Percentiles rank a stretch among this genome's conserved stretches.
Conservation (phyloP, 176 grass and related monocot species). For the Otatea glauca region DNA sequence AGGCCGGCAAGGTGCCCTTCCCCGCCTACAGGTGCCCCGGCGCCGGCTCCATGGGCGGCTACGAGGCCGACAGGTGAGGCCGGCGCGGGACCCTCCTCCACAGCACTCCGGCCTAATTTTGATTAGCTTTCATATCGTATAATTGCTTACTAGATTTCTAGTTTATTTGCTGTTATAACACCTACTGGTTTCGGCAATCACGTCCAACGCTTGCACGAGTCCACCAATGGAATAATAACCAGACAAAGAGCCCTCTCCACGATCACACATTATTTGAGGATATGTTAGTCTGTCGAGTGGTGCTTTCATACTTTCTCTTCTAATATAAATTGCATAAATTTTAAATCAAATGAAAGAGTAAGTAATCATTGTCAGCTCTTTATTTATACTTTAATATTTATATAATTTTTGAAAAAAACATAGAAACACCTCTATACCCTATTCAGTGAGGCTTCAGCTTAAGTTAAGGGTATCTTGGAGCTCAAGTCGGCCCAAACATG, state of each 20-base stretch:
- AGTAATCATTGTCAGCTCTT: too few species aligned
- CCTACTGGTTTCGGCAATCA: not conserved
- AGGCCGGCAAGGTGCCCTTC: constrained; percentile 61
- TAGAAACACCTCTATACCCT: too few species aligned
- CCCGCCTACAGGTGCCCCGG: constrained; percentile 49
- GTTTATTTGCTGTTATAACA: not conserved
- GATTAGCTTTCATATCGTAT: not conserved
- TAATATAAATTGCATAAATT: too few species aligned
- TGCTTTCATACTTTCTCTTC: too few species aligned
- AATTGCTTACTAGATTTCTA: not conserved
- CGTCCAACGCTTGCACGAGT: not conserved
- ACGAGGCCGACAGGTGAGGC: constrained; percentile 52
- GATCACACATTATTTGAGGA: too few species aligned
- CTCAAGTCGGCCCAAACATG: not conserved
- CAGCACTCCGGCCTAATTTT: not conserved
- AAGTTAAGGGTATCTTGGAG: not conserved
- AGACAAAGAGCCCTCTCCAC: not conserved
- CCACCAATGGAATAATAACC: not conserved
- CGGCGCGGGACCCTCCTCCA: not conserved
- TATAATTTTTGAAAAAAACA: too few species aligned
- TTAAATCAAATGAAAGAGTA: too few species aligned
- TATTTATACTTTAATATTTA: too few species aligned
- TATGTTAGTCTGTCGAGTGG: too few species aligned
- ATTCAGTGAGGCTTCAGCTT: not conserved
- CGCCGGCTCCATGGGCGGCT: constrained; percentile 27